These are phyloP conservation scores for Neurospora sp. DNA, from an alignment of 2,329 filamentous ascomycete genomes.

Conservation along the genomic window DNA sequence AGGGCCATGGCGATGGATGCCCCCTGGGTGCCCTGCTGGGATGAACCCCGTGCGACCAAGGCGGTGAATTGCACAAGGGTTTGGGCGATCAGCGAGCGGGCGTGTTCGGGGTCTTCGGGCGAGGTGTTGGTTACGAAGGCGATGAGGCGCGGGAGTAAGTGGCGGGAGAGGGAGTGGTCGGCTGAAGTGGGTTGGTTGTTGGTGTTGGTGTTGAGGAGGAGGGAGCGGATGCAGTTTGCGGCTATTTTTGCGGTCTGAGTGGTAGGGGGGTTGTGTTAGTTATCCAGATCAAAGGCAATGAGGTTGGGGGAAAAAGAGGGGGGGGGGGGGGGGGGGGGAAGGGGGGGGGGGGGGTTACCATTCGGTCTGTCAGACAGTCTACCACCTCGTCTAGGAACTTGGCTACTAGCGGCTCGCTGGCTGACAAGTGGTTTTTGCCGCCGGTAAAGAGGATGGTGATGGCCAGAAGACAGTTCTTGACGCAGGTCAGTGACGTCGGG, in stretches of 20 bases:
- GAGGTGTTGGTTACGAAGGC: conserved; percentile 62
- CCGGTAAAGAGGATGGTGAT: conserved; percentile 83
- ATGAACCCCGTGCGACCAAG: conserved; percentile 33
- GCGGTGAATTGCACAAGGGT: conserved; percentile 65
- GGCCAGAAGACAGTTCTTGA: conserved; percentile 86
- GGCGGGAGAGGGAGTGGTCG: conserved; percentile 64
- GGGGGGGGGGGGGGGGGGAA: background rate
- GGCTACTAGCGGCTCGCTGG: conserved; percentile 64
- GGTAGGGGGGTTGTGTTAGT: conserved; percentile 1
- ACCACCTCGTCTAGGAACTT: conserved; percentile 72
- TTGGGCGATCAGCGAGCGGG: conserved; percentile 60
- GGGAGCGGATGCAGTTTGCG: conserved; percentile 77
- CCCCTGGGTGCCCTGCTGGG: no score
- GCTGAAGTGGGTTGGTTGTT: conserved; percentile 38
- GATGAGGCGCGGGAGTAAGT: conserved; percentile 66
- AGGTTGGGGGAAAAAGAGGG: background rate
- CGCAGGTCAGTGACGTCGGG: conserved; percentile 71
- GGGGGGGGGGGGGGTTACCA: conserved; percentile 34
- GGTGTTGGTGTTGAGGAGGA: conserved; percentile 56
- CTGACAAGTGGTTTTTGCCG: conserved; percentile 61
- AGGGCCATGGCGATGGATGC: conserved; percentile 55
- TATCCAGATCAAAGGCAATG: background rate
- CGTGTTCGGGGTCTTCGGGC: conserved; percentile 71
- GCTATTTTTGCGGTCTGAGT: conserved; percentile 73
- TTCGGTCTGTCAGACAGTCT: conserved; percentile 72